phyloP scores from a whole-genome alignment of 352 stramenopile species.

The Pythium aristosporum region DNA sequence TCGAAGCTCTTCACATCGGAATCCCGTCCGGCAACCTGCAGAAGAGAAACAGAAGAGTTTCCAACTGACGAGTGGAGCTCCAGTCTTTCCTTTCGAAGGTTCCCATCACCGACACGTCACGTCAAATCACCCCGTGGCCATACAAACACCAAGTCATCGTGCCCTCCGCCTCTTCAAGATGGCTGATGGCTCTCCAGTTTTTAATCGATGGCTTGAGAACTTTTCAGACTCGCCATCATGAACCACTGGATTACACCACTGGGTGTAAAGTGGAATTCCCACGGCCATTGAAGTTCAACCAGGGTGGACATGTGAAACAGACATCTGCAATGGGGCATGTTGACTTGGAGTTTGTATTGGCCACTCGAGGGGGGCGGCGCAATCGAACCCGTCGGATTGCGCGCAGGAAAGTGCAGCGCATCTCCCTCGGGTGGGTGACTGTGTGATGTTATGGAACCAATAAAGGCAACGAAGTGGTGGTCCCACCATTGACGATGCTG shows the following conservation, averaged over 20 bases:
- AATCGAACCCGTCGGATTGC: constrained; percentile 11
- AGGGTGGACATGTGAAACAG: not conserved
- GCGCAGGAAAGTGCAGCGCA: constrained; percentile 1
- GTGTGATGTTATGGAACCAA: not conserved
- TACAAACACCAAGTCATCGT: constrained; percentile 7
- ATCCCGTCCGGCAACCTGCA: constrained; percentile 3
- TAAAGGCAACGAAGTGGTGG: no score
- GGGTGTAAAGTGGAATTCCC: not conserved
- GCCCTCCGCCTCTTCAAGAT: not conserved
- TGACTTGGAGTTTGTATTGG: no score
- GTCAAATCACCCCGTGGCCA: not conserved
- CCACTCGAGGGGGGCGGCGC: not conserved
- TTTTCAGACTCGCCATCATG: constrained; percentile 11
- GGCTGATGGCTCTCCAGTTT: not conserved
- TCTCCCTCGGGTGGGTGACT: constrained; percentile 9
- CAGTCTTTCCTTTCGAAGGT: no score
- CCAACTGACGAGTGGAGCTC: no score
- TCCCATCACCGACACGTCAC: not conserved
- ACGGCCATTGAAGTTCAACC: constrained; percentile 8
- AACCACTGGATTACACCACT: constrained; percentile 7
- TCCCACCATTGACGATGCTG: no score
- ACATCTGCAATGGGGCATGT: not conserved
- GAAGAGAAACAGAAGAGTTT: not conserved
- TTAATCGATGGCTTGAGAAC: not conserved
- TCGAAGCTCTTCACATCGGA: constrained; percentile 15